A percentile compares a stretch with the other conserved stretches of the same genome.
Evolutionary conservation across 352 stramenopile species (phyloP).

Genomic region (Globisporangium mamillatum): DNA sequence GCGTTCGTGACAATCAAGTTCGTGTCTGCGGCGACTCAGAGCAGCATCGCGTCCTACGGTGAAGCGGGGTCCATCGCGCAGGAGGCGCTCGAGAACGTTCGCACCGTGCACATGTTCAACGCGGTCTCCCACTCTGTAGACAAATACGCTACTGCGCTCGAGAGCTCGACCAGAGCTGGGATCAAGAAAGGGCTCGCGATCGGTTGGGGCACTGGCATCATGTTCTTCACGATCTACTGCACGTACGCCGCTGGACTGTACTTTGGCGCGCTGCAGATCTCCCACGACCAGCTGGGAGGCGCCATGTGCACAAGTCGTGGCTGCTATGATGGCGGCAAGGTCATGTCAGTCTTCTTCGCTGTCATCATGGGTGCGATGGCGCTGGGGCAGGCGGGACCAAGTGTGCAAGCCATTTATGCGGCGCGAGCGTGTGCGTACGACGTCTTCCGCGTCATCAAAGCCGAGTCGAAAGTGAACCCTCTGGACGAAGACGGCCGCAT

Average conservation of each 20-base stretch:
- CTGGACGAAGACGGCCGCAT: conserved; percentile 27
- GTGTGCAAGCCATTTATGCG: conserved; percentile 51
- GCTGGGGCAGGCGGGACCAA: conserved; percentile 63
- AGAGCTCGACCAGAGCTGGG: conserved; percentile 39
- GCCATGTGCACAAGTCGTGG: conserved; percentile 30
- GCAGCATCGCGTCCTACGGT: conserved; percentile 52
- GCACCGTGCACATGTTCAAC: conserved; percentile 82
- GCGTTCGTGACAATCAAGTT: conserved; percentile 55
- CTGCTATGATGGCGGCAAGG: conserved; percentile 64
- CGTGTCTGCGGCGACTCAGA: conserved; percentile 43
- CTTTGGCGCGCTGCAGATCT: conserved; percentile 68
- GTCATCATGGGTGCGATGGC: conserved; percentile 75
- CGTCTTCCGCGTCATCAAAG: conserved; percentile 69
- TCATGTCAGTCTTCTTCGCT: conserved; percentile 70
- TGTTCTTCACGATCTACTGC: conserved; percentile 66
- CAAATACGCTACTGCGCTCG: conserved; percentile 58
- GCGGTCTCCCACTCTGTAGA: conserved; percentile 47
- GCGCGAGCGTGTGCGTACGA: conserved; percentile 56
- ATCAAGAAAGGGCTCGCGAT: conserved; percentile 53
- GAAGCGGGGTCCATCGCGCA: conserved; percentile 66
- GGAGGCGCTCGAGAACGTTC: conserved; percentile 65
- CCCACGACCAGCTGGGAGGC: conserved; percentile 46
- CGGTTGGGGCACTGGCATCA: conserved; percentile 53
- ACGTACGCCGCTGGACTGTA: conserved; percentile 80
- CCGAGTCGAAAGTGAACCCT: conserved; percentile 53